phyloP scores from a whole-genome alignment of 2,329 filamentous ascomycete genomes.

The Periconia sp. region DNA sequence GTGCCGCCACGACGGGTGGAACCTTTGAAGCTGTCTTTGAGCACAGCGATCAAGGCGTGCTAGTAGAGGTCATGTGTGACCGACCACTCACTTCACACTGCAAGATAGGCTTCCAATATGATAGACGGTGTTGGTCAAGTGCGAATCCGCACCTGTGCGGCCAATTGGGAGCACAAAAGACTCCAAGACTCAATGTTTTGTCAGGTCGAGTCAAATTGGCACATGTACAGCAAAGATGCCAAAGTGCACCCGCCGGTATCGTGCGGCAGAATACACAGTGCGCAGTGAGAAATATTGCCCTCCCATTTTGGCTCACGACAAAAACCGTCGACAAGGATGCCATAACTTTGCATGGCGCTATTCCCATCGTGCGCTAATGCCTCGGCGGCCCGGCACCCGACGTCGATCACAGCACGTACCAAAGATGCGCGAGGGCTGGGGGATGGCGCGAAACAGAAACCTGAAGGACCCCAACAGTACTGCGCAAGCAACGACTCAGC shows the following conservation, averaged over 20 bases:
- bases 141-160: too few species aligned
- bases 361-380: slow-evolving; percentile 22
- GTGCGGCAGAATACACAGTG: background rate
- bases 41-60: background rate
- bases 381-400: slow-evolving; percentile 19
- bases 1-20: slow-evolving; percentile 7
- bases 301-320: background rate
- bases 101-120: too few species aligned
- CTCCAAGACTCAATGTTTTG: background rate
- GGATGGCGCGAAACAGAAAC: too few species aligned
- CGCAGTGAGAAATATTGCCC: background rate
- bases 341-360: background rate
- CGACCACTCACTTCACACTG: too few species aligned
- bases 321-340: background rate
- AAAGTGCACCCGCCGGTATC: background rate
- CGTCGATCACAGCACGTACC: slow-evolving; percentile 23
- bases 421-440: background rate
- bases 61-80: background rate
- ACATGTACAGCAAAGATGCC: background rate
- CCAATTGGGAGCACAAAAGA: background rate
- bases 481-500: background rate
- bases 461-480: too few species aligned
- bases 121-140: slow-evolving; percentile 1
- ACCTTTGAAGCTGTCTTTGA: slow-evolving; percentile 11
- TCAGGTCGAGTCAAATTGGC: slow-evolving; percentile 10